These are phyloP conservation scores for Colletotrichum acutatum DNA, from an alignment of 2,329 filamentous ascomycete genomes.

Conservation along the genomic window DNA sequence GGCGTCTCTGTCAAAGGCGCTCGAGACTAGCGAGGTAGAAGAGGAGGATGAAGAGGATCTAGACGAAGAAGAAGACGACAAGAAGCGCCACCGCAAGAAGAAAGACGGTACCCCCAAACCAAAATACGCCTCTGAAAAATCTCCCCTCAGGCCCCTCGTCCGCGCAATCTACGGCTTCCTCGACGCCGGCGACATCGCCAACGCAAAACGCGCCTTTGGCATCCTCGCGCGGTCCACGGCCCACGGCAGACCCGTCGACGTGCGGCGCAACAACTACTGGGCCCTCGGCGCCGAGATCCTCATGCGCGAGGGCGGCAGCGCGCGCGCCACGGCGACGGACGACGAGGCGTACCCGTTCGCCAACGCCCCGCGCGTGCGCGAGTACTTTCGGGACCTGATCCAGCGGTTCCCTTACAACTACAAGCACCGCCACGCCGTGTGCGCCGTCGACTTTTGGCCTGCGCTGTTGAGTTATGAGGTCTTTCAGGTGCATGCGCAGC, in stretches of 20 bases:
- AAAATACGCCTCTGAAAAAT: conserved; percentile 32
- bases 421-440: conserved; percentile 66
- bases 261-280: conserved; percentile 79
- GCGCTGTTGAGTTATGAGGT: conserved; percentile 85
- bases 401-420: conserved; percentile 79
- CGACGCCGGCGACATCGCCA: conserved; percentile 73
- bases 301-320: conserved; percentile 66
- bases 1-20: neutral
- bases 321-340: conserved; percentile 18
- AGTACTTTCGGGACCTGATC: conserved; percentile 83
- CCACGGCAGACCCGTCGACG: conserved; percentile 68
- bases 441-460: conserved; percentile 82
- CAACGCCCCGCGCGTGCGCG: conserved; percentile 57
- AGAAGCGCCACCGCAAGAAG: conserved; percentile 7
- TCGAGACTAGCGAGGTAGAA: conserved; percentile 15
- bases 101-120: conserved; percentile 35
- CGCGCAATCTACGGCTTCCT: conserved; percentile 79
- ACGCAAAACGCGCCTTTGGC: conserved; percentile 80
- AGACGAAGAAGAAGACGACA: conserved; percentile 35
- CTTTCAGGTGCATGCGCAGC: conserved; percentile 75
- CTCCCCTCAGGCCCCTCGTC: conserved; percentile 34
- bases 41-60: neutral
- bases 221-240: conserved; percentile 66
- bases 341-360: conserved; percentile 43
- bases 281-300: conserved; percentile 86